Evolutionary conservation across 75 land plant genomes (phyloP), one percentile per base, ranked within the genome.

Genomic region (Cunninghamia lanceolata): DNA sequence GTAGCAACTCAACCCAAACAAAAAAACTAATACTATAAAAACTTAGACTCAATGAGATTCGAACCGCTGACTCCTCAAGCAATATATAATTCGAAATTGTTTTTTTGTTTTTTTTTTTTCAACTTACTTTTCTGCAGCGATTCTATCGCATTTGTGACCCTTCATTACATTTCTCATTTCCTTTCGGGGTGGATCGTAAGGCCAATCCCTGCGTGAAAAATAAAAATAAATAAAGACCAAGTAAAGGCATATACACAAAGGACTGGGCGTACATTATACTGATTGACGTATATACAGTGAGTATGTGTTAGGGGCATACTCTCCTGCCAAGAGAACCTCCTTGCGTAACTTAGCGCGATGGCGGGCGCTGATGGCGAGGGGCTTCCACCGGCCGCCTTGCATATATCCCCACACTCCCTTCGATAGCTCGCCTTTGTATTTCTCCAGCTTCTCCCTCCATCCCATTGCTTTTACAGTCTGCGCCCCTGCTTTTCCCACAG

Each of bases 331-430:
- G 19, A 98, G 94, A 19, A 93, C 96, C 53, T 98, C 94, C 85
- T 93, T 95, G 71, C 98, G 93, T 14, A 98, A 87, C 21, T 92
- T 86, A 59, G 99, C 99, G 25, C 99, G 94, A 45, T 89, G 90
- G 43, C 99, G 93, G 28, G 89, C 99, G 87, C 96, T 95, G 80
- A 98, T 91, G 52, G 91, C 95, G 11, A 97, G 94, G 17, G 93
- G 95, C 87, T 90, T 93, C 99, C 99, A 98, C 36, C 92, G 94
- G 1, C 94, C 94, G 32, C 93, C 91, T 40, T 93, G 84, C 96
- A 96, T 96, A 91, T 94, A 95, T 13, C 99, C 99, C 92, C 95
- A 95, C 17, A 98, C 99, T 21, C 99, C 99, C 85, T 96, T 98
- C 10, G 95, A 78, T 5, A 98, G 93, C 87, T 98, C 99, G 19